Conservation (phyloP, 1,284 basidiomycete genomes). For the Retiboletus flavoniger region DNA sequence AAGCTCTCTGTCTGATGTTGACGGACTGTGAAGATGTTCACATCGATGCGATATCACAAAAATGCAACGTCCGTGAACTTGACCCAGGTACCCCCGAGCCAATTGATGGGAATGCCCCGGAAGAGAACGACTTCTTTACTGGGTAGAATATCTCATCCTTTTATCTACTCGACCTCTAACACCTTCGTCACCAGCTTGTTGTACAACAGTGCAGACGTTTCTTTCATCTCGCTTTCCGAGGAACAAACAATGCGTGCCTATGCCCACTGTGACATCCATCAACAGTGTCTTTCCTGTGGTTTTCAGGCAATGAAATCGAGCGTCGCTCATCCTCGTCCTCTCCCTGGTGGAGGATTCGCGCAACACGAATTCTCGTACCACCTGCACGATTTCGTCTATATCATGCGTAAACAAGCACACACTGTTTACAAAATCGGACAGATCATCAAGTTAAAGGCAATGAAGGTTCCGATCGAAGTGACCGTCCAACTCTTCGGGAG, state of each 20-base stretch:
- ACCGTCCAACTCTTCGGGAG: conserved; percentile 43
- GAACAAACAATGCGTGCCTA: conserved; percentile 35
- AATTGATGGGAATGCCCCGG: conserved; percentile 37
- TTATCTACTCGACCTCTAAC: conserved; percentile 4
- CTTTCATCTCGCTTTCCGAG: conserved; percentile 45
- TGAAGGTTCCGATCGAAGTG: conserved; percentile 31
- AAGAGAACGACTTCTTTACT: conserved; percentile 53
- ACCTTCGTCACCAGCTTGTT: conserved; percentile 34
- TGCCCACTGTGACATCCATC: conserved; percentile 31
- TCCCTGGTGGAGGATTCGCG: conserved; percentile 35
- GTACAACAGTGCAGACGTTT: conserved; percentile 45
- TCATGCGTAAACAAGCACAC: conserved; percentile 34
- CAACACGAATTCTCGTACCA: conserved; percentile 50
- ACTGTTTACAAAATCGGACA: conserved; percentile 52
- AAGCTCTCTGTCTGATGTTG: conserved; percentile 52
- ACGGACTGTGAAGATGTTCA: conserved; percentile 51
- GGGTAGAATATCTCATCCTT: conserved; percentile 37
- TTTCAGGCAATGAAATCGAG: conserved; percentile 29
- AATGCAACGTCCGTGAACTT: conserved; percentile 49
- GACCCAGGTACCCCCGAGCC: conserved; percentile 44
- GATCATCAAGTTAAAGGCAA: conserved; percentile 41
- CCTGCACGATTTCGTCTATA: conserved; percentile 56
- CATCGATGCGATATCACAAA: conserved; percentile 53
- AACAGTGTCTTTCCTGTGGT: conserved; percentile 51
- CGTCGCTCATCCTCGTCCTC: conserved; percentile 22